A percentile compares a stretch with the other conserved stretches of the same genome.
Conservation (phyloP, 805 yeast species). For the Starmera dryadoides region DNA sequence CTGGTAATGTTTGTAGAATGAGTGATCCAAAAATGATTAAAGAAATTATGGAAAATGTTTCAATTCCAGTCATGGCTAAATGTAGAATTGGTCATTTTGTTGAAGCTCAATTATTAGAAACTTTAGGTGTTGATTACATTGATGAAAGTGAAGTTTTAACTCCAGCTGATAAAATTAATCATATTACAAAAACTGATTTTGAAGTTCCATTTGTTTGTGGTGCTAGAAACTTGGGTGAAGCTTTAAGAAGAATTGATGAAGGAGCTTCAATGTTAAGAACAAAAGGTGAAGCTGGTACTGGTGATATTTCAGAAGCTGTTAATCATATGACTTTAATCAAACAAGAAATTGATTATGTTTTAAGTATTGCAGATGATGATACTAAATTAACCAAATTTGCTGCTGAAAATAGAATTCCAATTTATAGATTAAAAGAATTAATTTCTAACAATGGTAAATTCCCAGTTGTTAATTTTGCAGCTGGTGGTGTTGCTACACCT, state of each 20-base stretch:
- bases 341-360: conserved; percentile 43
- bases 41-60: conserved; percentile 57
- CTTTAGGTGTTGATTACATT: conserved; percentile 67
- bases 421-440: conserved; percentile 40
- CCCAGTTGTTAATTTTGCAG: conserved; percentile 82
- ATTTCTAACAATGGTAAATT: conserved; percentile 49
- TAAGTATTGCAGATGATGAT: conserved; percentile 34
- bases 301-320: conserved; percentile 79
- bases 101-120: conserved; percentile 73
- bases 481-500: conserved; percentile 86
- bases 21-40: conserved; percentile 76
- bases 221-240: conserved; percentile 76
- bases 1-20: conserved; percentile 83
- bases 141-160: conserved; percentile 84
- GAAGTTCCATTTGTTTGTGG: conserved; percentile 81
- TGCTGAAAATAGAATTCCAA: conserved; percentile 50
- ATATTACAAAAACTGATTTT: conserved; percentile 52
- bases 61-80: conserved; percentile 80
- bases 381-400: conserved; percentile 38
- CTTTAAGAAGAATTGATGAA: conserved; percentile 68
- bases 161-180: conserved; percentile 67
- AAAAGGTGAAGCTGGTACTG: conserved; percentile 88
- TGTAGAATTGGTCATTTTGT: conserved; percentile 78
- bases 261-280: conserved; percentile 87
- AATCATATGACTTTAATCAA: conserved; percentile 60